These are phyloP conservation scores for Scleromitrula shiraiana DNA, from an alignment of 2,329 filamentous ascomycete species.

Conservation along the genomic window DNA sequence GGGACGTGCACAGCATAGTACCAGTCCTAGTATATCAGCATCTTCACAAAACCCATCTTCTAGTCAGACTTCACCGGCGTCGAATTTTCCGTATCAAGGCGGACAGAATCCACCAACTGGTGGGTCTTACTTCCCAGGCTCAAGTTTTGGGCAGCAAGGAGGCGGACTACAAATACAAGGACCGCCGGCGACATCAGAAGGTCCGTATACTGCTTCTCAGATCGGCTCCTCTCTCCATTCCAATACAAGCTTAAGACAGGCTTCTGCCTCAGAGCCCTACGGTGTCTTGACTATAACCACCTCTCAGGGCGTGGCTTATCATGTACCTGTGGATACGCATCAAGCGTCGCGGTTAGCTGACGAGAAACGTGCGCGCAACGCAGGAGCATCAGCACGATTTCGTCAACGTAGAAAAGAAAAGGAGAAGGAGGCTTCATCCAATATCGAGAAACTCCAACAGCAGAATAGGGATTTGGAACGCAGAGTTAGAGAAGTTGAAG, in stretches of 20 bases:
- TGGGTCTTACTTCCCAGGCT: constrained; percentile 26
- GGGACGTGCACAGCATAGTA: constrained; percentile 32
- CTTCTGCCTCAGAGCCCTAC: constrained; percentile 27
- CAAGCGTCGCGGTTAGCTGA: constrained; percentile 76
- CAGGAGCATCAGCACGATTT: constrained; percentile 76
- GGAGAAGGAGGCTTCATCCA: constrained; percentile 63
- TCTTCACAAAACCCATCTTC: constrained; percentile 38
- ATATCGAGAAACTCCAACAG: constrained; percentile 63
- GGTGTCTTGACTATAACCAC: constrained; percentile 33
- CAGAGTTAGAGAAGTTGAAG: constrained; percentile 43
- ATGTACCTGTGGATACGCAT: constrained; percentile 69
- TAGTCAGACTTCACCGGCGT: constrained; percentile 33
- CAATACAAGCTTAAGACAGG: constrained; percentile 26
- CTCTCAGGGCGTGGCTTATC: constrained; percentile 43
- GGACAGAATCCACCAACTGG: constrained; percentile 18
- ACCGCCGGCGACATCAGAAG: constrained; percentile 25
- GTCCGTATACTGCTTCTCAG: constrained; percentile 29
- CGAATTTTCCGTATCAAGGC: constrained; percentile 20
- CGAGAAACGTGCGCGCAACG: constrained; percentile 79
- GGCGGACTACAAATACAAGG: constrained; percentile 27
- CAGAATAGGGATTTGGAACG: constrained; percentile 57
- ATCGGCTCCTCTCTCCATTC: constrained; percentile 25
- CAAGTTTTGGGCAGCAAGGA: constrained; percentile 25
- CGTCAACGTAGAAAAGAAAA: constrained; percentile 75
- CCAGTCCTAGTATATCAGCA: constrained; percentile 40